Evolutionary conservation across 352 stramenopile genomes (phyloP).

Genomic region (Thalassiosira ordinaria): DNA sequence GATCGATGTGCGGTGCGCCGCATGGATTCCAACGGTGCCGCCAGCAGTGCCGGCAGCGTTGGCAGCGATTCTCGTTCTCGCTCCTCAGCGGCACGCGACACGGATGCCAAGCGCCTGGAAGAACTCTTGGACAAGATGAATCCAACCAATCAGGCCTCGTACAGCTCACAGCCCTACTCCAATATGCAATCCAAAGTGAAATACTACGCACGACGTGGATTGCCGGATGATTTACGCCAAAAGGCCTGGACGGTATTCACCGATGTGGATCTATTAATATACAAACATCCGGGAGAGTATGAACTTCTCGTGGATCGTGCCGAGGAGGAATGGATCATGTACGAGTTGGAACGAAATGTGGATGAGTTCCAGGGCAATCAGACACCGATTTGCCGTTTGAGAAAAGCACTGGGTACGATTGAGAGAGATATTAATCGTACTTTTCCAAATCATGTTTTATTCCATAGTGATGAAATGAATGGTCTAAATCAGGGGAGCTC

Average conservation of each 20-base stretch:
- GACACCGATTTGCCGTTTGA: no score
- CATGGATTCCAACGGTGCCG: no score
- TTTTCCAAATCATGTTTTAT: constrained; percentile 86
- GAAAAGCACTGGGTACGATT: constrained; percentile 87
- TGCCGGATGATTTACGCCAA: constrained; percentile 35
- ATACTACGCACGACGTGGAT: constrained; percentile 36
- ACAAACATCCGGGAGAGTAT: constrained; percentile 25
- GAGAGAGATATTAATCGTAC: constrained; percentile 86
- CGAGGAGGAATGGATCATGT: constrained; percentile 24
- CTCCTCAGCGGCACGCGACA: no score
- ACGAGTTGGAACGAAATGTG: no score
- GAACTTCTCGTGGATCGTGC: constrained; percentile 27
- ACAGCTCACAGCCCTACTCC: background rate
- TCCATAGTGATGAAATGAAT: constrained; percentile 53
- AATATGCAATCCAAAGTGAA: constrained; percentile 40
- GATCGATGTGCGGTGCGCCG: background rate
- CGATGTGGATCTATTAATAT: constrained; percentile 46
- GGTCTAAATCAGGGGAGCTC: no score
- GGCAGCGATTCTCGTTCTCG: no score
- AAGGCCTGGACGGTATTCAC: constrained; percentile 45
- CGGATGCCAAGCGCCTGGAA: constrained; percentile 38
- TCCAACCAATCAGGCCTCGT: background rate
- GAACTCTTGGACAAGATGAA: constrained; percentile 20
- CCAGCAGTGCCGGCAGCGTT: no score
- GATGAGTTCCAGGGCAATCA: no score